phyloP scores from a whole-genome alignment of 73 alveolate species.

The Paramecium sonneborni region DNA sequence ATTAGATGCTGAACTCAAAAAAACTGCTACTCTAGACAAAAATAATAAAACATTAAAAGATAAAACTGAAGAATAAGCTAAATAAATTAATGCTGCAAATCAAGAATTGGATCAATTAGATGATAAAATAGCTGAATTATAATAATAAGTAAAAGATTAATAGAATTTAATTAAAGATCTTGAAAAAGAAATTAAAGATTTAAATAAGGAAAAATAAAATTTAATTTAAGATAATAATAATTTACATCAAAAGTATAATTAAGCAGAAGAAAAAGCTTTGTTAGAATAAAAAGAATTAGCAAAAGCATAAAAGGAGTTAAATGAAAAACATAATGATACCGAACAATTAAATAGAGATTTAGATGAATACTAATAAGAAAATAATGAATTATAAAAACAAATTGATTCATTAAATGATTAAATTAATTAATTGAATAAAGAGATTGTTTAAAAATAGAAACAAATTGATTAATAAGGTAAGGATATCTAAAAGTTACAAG shows the following conservation, averaged over 20 bases:
- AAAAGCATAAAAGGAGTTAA: not conserved
- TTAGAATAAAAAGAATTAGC: not conserved
- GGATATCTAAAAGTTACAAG: not conserved
- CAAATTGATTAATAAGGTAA: not conserved
- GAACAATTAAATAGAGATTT: not conserved
- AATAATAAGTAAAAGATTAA: not conserved
- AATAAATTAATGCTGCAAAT: not conserved
- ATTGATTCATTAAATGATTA: not conserved
- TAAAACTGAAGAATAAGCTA: conserved; percentile 7
- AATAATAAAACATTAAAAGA: not conserved
- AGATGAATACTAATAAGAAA: conserved; percentile 9
- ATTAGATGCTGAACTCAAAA: conserved; percentile 1
- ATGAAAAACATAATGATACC: not conserved
- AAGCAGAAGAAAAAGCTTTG: not conserved
- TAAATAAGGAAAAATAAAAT: not conserved
- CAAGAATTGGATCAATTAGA: conserved; percentile 1
- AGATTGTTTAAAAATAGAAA: not conserved
- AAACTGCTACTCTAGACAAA: not conserved
- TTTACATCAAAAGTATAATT: not conserved
- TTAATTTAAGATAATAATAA: not conserved
- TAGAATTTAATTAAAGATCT: not conserved
- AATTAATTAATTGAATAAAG: not conserved
- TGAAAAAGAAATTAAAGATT: not conserved
- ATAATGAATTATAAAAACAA: not conserved
- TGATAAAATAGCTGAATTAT: not conserved